Evolutionary conservation across 2,329 filamentous ascomycete genomes (phyloP), one percentile per base, ranked within the genome.

Genomic region (Juglanconis oblonga): DNA sequence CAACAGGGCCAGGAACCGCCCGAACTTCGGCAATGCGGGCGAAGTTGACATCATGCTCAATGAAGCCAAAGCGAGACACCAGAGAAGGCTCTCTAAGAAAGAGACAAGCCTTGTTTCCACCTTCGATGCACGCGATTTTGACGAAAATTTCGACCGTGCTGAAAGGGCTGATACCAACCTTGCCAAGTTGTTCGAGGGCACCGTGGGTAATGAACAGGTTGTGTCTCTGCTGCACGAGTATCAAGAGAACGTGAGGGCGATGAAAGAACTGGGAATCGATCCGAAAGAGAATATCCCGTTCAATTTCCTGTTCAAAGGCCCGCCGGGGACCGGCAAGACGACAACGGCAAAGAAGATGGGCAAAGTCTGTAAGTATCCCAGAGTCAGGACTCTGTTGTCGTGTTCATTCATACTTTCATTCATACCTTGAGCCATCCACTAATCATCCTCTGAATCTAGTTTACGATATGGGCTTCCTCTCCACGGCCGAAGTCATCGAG

Each of bases 271-370:
- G 0, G 78, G 75, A 0, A 72, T 86, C 68, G 82, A 90, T 64
- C 81, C 85, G 2, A 76, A 78, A 7, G 77, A 83, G 7, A 73
- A 82, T 10, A 78, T 90, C 0, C 87, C 87, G 0, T 89, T 88
- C 69, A 88, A 82, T 62, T 91, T 90, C 64, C 66, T 91, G 0
- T 91, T 91, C 72, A 80, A 83, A 0, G 88, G 89, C 0, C 84
- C 84, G 7, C 67, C 67, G 2, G 67, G 67, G 2, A 92, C 89
- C 0, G 90, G 89, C 0, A 92, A 92, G 67, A 91, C 89, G 0
- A 87, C 86, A 0, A 91, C 79, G 0, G 90, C 90, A 0, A 76
- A 81, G n/a, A 89, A 87, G 62, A 90, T 93, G 80, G 89, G 89
- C 3, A 83, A 62, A 40, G 61, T 62, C 33, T 62, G 54, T 56